A percentile compares a stretch with the other conserved stretches of the same genome.
These are phyloP conservation scores for Hypoxylon sp. DNA, from an alignment of 2,329 filamentous ascomycete species.

Conservation along the genomic window DNA sequence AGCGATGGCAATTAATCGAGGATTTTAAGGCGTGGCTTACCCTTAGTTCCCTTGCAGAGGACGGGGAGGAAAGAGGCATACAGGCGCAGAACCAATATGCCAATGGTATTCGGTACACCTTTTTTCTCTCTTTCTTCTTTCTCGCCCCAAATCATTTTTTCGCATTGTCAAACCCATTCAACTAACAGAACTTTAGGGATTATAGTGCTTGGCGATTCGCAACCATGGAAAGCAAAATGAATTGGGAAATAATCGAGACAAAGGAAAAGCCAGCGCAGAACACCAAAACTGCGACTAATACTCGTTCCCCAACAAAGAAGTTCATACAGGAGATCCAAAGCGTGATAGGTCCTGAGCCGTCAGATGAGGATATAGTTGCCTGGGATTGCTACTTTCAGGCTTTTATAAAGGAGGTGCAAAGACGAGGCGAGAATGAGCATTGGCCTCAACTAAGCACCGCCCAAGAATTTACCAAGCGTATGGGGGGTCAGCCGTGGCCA, in stretches of 20 bases:
- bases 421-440: constrained; percentile 1
- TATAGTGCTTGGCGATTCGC: too few relatives aligned
- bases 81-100: too few relatives aligned
- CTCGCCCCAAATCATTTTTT: too few relatives aligned
- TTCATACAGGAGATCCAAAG: constrained; percentile 9
- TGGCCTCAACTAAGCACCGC: constrained; percentile 30
- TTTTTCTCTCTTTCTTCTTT: too few relatives aligned
- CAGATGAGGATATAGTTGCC: constrained; percentile 9
- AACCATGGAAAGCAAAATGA: too few relatives aligned
- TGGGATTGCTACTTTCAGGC: constrained; percentile 7
- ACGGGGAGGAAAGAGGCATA: too few relatives aligned
- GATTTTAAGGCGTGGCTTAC: too few relatives aligned
- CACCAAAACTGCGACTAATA: too few relatives aligned
- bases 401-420: constrained; percentile 14
- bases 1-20: too few relatives aligned
- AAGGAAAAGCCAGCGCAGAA: not conserved
- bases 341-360: constrained; percentile 4
- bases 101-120: too few relatives aligned
- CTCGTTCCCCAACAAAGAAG: constrained; percentile 3
- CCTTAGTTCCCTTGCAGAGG: too few relatives aligned
- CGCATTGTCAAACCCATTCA: not conserved
- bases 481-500: constrained; percentile 21
- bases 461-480: constrained; percentile 19
- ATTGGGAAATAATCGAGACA: too few relatives aligned
- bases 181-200: not conserved